Evolutionary conservation across 768 basidiomycete species (phyloP).

Genomic region (Macrolepiota albuminosa): DNA sequence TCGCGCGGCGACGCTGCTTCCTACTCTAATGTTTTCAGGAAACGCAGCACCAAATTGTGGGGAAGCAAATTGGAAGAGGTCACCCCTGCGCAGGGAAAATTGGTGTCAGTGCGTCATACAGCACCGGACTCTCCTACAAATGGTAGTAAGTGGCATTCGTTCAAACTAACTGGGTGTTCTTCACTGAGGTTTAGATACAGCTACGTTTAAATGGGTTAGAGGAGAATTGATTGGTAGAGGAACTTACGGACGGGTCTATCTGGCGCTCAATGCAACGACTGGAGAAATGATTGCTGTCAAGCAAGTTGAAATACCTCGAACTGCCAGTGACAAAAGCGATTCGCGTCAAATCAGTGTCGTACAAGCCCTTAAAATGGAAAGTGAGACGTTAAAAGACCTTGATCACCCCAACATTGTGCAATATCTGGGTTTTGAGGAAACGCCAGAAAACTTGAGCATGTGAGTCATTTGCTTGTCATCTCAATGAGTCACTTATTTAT

Average conservation of each 20-base stretch:
- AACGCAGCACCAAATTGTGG: conserved; percentile 94
- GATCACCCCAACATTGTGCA: conserved; percentile 98
- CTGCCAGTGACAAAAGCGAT: conserved; percentile 88
- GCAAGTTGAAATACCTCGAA: conserved; percentile 93
- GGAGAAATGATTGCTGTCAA: conserved; percentile 99
- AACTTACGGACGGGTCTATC: conserved; percentile 93
- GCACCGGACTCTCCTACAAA: conserved; percentile 59
- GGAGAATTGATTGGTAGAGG: conserved; percentile 97
- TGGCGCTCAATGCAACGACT: conserved; percentile 92
- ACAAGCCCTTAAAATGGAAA: conserved; percentile 90
- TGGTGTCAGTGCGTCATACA: conserved; percentile 32
- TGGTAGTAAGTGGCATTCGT: conserved; percentile 50
- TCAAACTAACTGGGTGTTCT: neutral
- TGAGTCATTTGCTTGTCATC: conserved; percentile 35
- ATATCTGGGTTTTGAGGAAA: conserved; percentile 94
- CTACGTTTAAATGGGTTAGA: conserved; percentile 97
- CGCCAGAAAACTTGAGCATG: conserved; percentile 87
- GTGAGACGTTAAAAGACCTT: conserved; percentile 92
- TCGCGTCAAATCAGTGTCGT: conserved; percentile 80
- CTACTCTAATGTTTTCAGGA: conserved; percentile 52
- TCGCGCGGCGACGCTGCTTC: conserved; percentile 53
- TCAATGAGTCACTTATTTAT: neutral
- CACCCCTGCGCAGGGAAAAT: conserved; percentile 64
- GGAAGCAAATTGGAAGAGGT: conserved; percentile 92
- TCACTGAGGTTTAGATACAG: conserved; percentile 34